Evolutionary conservation across 169 alveolate genomes (phyloP).

Genomic region (Theileria equi): DNA sequence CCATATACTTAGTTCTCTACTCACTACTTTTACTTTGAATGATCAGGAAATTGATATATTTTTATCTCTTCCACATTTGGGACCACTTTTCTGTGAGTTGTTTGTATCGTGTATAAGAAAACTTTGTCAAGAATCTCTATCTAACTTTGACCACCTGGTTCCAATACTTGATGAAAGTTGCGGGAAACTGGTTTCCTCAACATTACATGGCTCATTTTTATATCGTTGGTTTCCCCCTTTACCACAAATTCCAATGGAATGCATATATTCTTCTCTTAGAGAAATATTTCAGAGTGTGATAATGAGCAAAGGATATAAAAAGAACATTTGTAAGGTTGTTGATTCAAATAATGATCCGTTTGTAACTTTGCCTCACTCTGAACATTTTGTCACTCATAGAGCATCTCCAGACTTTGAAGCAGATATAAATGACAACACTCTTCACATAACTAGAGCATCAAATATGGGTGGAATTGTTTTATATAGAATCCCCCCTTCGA

Average conservation of each 20-base stretch:
- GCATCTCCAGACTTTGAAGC: constrained; percentile 76
- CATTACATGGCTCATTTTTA: constrained; percentile 48
- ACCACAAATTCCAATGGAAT: constrained; percentile 44
- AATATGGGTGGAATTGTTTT: constrained; percentile 86
- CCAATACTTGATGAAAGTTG: not conserved
- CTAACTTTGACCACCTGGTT: constrained; percentile 1
- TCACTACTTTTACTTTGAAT: constrained; percentile 54
- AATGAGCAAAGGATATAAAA: constrained; percentile 24
- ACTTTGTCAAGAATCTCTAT: constrained; percentile 11
- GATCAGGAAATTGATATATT: constrained; percentile 45
- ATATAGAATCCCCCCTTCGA: constrained; percentile 83
- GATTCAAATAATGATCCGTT: constrained; percentile 66
- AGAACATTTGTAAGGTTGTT: constrained; percentile 32
- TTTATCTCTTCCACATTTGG: constrained; percentile 31
- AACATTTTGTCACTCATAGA: constrained; percentile 72
- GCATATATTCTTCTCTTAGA: constrained; percentile 24
- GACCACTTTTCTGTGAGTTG: constrained; percentile 55
- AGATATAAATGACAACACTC: constrained; percentile 67
- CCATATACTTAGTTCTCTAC: constrained; percentile 32
- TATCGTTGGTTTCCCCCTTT: constrained; percentile 60
- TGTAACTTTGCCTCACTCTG: constrained; percentile 72
- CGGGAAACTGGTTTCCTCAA: constrained; percentile 19
- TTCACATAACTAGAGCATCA: constrained; percentile 73
- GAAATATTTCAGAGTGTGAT: constrained; percentile 35
- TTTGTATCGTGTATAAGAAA: constrained; percentile 19